phyloP scores from a whole-genome alignment of 768 basidiomycete species.

The Boletus pseudo-olivaceus region DNA sequence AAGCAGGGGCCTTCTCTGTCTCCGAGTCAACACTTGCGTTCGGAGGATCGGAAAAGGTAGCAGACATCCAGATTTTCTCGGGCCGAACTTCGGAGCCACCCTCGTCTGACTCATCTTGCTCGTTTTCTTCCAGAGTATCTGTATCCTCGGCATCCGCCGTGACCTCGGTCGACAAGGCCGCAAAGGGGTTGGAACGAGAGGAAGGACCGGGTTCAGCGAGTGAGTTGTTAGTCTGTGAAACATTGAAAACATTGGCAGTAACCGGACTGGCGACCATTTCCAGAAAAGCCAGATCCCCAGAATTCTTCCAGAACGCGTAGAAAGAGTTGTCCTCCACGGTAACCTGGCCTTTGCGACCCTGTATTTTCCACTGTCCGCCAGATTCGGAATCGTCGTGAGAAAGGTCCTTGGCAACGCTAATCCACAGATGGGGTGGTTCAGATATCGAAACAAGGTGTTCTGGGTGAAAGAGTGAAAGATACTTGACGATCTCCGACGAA shows the following conservation, averaged over 20 bases:
- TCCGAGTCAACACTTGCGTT: neutral
- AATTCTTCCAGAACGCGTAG: slow-evolving; percentile 52
- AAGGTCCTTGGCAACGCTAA: slow-evolving; percentile 27
- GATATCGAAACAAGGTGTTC: slow-evolving; percentile 44
- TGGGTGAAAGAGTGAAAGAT: slow-evolving; percentile 44
- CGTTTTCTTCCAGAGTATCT: neutral
- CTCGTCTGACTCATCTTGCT: slow-evolving; percentile 7
- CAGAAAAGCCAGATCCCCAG: slow-evolving; percentile 48
- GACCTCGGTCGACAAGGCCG: slow-evolving; percentile 2
- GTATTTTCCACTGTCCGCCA: slow-evolving; percentile 34
- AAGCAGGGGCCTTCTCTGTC: neutral
- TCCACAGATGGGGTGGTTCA: slow-evolving; percentile 46
- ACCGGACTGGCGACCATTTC: slow-evolving; percentile 5
- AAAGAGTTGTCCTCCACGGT: slow-evolving; percentile 26
- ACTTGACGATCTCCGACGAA: slow-evolving; percentile 37
- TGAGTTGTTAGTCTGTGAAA: neutral
- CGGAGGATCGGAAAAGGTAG: neutral
- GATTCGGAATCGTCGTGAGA: slow-evolving; percentile 12
- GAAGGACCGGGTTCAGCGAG: neutral
- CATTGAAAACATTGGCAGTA: neutral
- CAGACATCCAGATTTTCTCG: slow-evolving; percentile 33
- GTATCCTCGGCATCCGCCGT: neutral
- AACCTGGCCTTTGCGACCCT: slow-evolving; percentile 26
- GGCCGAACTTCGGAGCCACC: slow-evolving; percentile 7
- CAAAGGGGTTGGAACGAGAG: slow-evolving; percentile 17